Evolutionary conservation across 768 basidiomycete genomes (phyloP), one percentile per base, ranked within the genome.

Genomic region (Suillus plorans): DNA sequence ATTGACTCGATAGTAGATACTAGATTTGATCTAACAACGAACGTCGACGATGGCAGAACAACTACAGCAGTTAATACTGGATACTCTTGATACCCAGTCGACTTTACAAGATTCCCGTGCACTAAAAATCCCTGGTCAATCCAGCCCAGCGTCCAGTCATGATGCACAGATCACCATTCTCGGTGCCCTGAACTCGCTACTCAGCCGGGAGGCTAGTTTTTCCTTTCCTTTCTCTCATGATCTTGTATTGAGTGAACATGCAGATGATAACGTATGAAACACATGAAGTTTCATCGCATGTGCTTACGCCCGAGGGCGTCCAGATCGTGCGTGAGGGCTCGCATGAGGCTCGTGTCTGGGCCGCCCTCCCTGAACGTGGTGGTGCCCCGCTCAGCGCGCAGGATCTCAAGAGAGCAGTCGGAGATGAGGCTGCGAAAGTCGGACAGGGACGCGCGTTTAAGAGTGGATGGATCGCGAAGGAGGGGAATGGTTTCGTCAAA

Each of bases 401-500:
- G 56, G 85, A 91, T 64, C 80, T 98, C 16, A 92, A 91, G 77
- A 84, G 85, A 66, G 76, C 77, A 64, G 85, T 99, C 16, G 97
- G 97, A 16, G 91, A 92, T 64, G 95, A 97, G 70, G 84, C 87
- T 8, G 89, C 94, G 18, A 97, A 96, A 79, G 86, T 98, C 64
- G 97, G 97, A 1, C 97, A 99, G 79, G 91, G 91, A 10, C 86
- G 91, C 68, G 97, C 97, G 22, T 97, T 99, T 85, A 98, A 96
- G 81, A 95, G 92, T 70, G 92, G 91, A 63, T 99, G 97, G 97
- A 94, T 99, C 67, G 84, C 82, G 25, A 99, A 98, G 77, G 91
- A 97, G 68, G 94, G 92, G 9, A 85, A 86, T 67, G 93, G 91
- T 22, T 86, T 99, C 68, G 87, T 97, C 55, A 91, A 92, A 80